Conservation (phyloP, 371 early-diverging fungal species). For the Rhizomucor pusillus region DNA sequence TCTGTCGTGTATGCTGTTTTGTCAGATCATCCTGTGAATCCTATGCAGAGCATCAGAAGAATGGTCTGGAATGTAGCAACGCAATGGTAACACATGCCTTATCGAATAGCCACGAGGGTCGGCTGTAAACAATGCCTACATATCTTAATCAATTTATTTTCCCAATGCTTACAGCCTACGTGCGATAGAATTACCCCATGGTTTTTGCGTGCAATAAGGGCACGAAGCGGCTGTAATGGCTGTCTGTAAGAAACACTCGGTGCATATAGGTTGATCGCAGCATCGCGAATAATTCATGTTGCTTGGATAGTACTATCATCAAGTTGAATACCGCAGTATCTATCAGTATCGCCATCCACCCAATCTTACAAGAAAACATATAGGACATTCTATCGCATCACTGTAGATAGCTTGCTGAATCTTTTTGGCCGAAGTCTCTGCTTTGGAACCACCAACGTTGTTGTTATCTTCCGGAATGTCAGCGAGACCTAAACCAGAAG, state of each 20-base stretch:
- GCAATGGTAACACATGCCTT: too few species aligned
- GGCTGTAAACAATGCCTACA: too few species aligned
- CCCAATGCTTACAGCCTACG: slow-evolving; percentile 35
- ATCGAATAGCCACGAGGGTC: too few species aligned
- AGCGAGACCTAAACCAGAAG: slow-evolving; percentile 34
- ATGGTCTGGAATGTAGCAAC: too few species aligned
- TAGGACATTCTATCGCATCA: slow-evolving; percentile 89
- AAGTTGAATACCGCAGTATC: not conserved
- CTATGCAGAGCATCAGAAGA: too few species aligned
- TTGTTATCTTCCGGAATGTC: slow-evolving; percentile 39
- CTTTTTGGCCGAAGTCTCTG: slow-evolving; percentile 1
- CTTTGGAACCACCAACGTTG: not conserved
- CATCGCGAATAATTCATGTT: slow-evolving; percentile 92
- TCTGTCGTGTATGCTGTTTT: too few species aligned
- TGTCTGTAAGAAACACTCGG: slow-evolving; percentile 90
- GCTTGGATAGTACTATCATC: slow-evolving; percentile 77
- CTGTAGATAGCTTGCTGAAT: slow-evolving; percentile 51
- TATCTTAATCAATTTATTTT: not conserved
- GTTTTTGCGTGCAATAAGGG: slow-evolving; percentile 81
- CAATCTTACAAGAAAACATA: slow-evolving; percentile 50
- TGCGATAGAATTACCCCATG: slow-evolving; percentile 75
- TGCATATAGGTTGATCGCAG: slow-evolving; percentile 94
- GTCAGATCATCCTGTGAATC: too few species aligned
- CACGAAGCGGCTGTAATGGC: slow-evolving; percentile 61
- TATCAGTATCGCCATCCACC: not conserved